Conservation (phyloP, 1,139 yeast species). For the Candida gigantensis region DNA sequence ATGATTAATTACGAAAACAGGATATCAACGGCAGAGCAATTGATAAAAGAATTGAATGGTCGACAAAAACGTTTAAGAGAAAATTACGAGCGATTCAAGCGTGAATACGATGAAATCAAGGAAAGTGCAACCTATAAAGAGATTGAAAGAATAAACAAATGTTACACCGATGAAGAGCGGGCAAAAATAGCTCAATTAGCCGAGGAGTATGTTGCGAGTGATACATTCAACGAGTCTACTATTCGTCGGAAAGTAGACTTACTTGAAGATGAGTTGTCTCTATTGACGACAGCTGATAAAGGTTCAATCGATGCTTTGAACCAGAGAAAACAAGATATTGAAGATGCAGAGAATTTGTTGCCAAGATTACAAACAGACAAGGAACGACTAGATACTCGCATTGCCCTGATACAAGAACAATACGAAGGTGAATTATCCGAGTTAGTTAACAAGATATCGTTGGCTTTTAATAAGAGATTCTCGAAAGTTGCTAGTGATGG, state of each 20-base stretch:
- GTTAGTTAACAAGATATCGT: slow-evolving; percentile 56
- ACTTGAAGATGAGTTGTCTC: slow-evolving; percentile 41
- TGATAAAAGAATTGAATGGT: slow-evolving; percentile 37
- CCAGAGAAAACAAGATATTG: slow-evolving; percentile 33
- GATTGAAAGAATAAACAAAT: slow-evolving; percentile 40
- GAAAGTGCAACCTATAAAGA: slow-evolving; percentile 45
- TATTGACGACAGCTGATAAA: slow-evolving; percentile 41
- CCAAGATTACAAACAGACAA: slow-evolving; percentile 35
- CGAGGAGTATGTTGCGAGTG: slow-evolving; percentile 41
- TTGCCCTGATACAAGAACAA: slow-evolving; percentile 35
- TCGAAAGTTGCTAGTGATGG: slow-evolving; percentile 84
- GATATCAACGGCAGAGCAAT: slow-evolving; percentile 26
- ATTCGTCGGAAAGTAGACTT: slow-evolving; percentile 33
- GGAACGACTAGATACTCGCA: slow-evolving; percentile 30
- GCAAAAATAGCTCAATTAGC: slow-evolving; percentile 45
- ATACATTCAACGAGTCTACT: slow-evolving; percentile 39
- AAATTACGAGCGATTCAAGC: slow-evolving; percentile 42
- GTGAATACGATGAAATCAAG: slow-evolving; percentile 42
- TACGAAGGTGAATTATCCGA: slow-evolving; percentile 64
- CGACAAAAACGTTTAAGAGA: slow-evolving; percentile 29
- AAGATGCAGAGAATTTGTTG: slow-evolving; percentile 27
- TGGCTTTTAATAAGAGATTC: slow-evolving; percentile 66
- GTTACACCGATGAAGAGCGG: slow-evolving; percentile 46
- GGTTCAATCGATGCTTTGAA: slow-evolving; percentile 37
- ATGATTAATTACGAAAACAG: slow-evolving; percentile 39